Base-by-base conservation (phyloP, 1,284 basidiomycete species). In the Veloboletus limbatus region DNA sequence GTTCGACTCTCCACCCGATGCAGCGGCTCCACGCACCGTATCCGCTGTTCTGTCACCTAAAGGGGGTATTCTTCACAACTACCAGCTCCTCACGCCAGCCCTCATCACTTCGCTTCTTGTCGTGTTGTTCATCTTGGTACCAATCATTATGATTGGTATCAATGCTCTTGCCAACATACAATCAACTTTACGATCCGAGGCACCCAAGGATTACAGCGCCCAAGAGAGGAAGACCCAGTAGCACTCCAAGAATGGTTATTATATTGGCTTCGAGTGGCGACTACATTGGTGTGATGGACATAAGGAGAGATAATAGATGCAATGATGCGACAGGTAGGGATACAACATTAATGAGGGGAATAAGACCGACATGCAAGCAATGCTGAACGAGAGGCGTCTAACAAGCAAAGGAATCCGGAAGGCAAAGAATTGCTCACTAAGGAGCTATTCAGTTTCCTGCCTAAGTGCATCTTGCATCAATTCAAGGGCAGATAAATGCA, bases 221-320 rank as follows among this genome's bases (percentile, higher is more conserved):
- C 74, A 78, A 49, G 84, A 87, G 58, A 89, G 78, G 73, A 92
- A 93, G 77, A 83, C 75, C 56, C 88, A 92, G 73, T 92, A 75
- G 60, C 49, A 48, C 48, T 39, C 39, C 47, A 59, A 60, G 52
- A 61, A 47, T 48, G 18, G 34, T 38, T 20, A 50, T 57, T 49
- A 51, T 47, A 49, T 54, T 54, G 36, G 43, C 25, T 45, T 60
- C 34, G 40, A 34, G 33, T 55, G 50, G 63, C 27, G 18, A 59
- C 33, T 57, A 61, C 58, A 68, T 53, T 31, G 45, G 17, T 18
- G 44, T 32, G 24, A n/a, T n/a, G 36, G n/a, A 59, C 37, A 42
- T 54, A 52, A 57, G 26, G 47, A 61, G 36, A 31, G 45, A 57
- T 54, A 50, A 60, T 35, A 53, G 57, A 62, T 54, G 55, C 54